phyloP scores from a whole-genome alignment of 257 asterid species.

The Vinca minor region DNA sequence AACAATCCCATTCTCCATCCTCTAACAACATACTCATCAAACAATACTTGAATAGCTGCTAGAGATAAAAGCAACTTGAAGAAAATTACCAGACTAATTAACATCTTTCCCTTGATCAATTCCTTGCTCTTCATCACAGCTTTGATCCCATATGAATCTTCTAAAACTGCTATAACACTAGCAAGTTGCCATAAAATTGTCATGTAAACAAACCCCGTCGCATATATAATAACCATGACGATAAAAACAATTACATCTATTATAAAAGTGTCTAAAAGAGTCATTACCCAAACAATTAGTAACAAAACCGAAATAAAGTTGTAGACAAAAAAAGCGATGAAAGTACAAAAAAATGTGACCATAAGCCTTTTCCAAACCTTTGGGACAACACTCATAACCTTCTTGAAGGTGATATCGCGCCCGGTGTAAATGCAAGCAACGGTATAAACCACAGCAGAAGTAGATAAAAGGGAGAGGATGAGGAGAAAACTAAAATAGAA shows the following conservation, averaged over 20 bases:
- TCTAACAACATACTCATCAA: constrained; percentile 22
- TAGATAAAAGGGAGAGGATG: constrained; percentile 52
- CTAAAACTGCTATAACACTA: constrained; percentile 55
- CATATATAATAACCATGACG: constrained; percentile 22
- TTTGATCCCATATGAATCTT: constrained; percentile 42
- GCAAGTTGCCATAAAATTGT: constrained; percentile 53
- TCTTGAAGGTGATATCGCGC: constrained; percentile 32
- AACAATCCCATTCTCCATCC: constrained; percentile 8
- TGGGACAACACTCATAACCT: constrained; percentile 50
- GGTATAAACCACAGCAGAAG: constrained; percentile 57
- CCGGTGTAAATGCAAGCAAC: constrained; percentile 43
- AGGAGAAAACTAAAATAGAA: constrained; percentile 30
- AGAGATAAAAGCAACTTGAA: constrained; percentile 26
- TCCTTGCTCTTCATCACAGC: constrained; percentile 47
- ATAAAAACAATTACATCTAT: constrained; percentile 3
- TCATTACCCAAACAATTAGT: constrained; percentile 5
- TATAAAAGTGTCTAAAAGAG: not conserved
- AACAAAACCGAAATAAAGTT: constrained; percentile 19
- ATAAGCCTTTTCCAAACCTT: constrained; percentile 58
- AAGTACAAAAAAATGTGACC: constrained; percentile 39
- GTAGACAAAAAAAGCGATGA: constrained; percentile 26
- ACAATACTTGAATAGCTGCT: constrained; percentile 14
- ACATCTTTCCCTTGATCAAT: constrained; percentile 49
- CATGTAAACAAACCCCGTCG: constrained; percentile 36
- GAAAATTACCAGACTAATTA: constrained; percentile 24